phyloP scores from a whole-genome alignment of 305 asterid genomes.

The Rubia balearica region DNA sequence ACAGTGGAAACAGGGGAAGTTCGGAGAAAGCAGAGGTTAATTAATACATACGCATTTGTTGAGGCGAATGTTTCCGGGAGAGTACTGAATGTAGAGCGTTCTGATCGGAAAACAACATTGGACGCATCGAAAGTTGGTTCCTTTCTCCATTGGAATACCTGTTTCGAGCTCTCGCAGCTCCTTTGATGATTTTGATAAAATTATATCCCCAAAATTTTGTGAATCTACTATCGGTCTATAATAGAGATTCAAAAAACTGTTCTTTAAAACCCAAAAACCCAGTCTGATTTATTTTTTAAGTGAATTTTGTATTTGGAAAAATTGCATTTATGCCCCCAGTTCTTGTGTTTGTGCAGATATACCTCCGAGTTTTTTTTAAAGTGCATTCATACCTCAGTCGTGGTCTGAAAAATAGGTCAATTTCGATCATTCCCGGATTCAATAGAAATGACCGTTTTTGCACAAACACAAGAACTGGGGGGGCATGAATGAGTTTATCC shows the following conservation, averaged over 20 bases:
- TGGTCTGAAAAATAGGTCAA: too few relatives aligned
- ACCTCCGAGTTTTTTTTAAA: too few relatives aligned
- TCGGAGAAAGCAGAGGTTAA: not conserved
- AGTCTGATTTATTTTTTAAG: not conserved
- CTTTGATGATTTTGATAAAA: not conserved
- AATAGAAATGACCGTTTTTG: too few relatives aligned
- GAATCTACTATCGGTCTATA: not conserved
- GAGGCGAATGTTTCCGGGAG: constrained; percentile 94
- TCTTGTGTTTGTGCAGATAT: too few relatives aligned
- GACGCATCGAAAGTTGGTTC: constrained; percentile 42
- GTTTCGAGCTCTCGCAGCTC: not conserved
- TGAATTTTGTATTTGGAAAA: too few relatives aligned
- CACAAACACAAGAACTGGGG: too few relatives aligned
- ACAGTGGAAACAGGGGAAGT: not conserved
- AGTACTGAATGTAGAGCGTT: constrained; percentile 73
- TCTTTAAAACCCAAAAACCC: not conserved
- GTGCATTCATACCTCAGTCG: too few relatives aligned
- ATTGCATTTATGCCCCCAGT: too few relatives aligned
- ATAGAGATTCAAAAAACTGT: not conserved
- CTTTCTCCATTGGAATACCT: constrained; percentile 9
- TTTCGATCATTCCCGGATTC: too few relatives aligned
- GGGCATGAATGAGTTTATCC: too few relatives aligned
- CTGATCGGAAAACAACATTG: constrained; percentile 59
- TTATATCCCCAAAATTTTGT: not conserved
- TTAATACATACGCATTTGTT: constrained; percentile 56